Percentiles rank a stretch among this genome's conserved stretches.
phyloP scores from a whole-genome alignment of 169 alveolate genomes.

The Babesia bovis region DNA sequence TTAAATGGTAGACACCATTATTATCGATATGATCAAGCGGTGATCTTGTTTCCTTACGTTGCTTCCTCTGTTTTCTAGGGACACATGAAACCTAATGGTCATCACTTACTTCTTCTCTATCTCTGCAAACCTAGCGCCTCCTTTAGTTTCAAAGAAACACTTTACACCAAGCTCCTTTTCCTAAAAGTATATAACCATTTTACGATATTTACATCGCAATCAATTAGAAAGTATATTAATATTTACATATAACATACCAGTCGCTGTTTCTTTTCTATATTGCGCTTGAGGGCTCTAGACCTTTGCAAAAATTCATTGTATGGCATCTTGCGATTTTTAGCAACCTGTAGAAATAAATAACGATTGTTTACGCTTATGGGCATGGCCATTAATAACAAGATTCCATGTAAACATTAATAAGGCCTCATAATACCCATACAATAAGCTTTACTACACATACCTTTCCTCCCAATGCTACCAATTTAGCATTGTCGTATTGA shows the following conservation, averaged over 20 bases:
- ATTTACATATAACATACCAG: constrained; percentile 50
- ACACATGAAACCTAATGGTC: background rate
- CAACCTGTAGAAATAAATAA: constrained; percentile 44
- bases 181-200: too few species aligned
- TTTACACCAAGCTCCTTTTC: constrained; percentile 66
- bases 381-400: background rate
- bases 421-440: background rate
- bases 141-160: constrained; percentile 47
- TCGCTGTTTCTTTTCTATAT: constrained; percentile 64
- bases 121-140: constrained; percentile 57
- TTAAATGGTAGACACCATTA: constrained; percentile 36
- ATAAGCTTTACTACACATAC: constrained; percentile 9
- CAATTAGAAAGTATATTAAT: too few species aligned
- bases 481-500: constrained; percentile 55
- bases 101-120: constrained; percentile 41
- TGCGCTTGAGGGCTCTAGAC: constrained; percentile 63
- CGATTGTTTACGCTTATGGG: too few species aligned
- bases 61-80: constrained; percentile 40
- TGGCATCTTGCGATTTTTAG: constrained; percentile 68
- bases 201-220: too few species aligned
- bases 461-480: constrained; percentile 66
- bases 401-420: background rate
- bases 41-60: constrained; percentile 31
- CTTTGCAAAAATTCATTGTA: constrained; percentile 72
- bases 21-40: constrained; percentile 29